Evolutionary conservation across 2,329 filamentous ascomycete species (phyloP), one percentile per base, ranked within the genome.

Genomic region (Ophiocordyceps camponoti-saundersi): DNA sequence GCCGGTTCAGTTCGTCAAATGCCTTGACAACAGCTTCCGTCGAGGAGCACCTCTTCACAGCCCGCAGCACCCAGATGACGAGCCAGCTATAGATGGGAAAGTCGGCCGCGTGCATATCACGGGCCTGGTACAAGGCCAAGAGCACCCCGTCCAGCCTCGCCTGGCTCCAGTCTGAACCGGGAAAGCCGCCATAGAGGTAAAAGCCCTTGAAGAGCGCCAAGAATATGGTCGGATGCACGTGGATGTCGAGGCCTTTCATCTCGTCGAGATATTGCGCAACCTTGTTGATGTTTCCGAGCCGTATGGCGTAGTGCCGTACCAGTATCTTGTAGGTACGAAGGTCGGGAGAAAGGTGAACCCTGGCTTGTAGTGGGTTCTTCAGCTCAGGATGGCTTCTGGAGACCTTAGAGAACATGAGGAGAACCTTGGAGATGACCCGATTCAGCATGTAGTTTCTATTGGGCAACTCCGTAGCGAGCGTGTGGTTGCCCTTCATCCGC

Each of bases 201-300:
- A 96, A 98, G 0, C 85, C 88, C 55, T 86, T 82, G 64, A 96
- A 85, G 3, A 96, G 68, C 8, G 82, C 73, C 36, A 92, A 69
- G 56, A 90, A 95, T 22, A 94, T 75, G 48, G 82, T 75, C 6
- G 82, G 83, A 50, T 90, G 79, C 16, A 90, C 66, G 0, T 79
- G 75, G 3, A 94, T 69, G 3, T 72, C 65, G 53, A 80, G 79
- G 36, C 67, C 65, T 48, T 75, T 77, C 87, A 95, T 95, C 59
- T 96, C 90, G 44, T 78, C 74, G 21, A 98, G 66, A 42, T 87
- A 75, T 44, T 77, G 73, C 12, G 77, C 75, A 13, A 93, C 78
- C 51, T 78, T 78, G 40, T 77, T 67, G 21, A 95, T 69, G 52
- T 93, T 73, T 16, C 90, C 90, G 3, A 78, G 68, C 18, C 69